Percentiles rank a stretch among this genome's conserved stretches.
Conservation (phyloP, 2,329 filamentous ascomycete genomes). For the Cadophora luteo-olivacea region DNA sequence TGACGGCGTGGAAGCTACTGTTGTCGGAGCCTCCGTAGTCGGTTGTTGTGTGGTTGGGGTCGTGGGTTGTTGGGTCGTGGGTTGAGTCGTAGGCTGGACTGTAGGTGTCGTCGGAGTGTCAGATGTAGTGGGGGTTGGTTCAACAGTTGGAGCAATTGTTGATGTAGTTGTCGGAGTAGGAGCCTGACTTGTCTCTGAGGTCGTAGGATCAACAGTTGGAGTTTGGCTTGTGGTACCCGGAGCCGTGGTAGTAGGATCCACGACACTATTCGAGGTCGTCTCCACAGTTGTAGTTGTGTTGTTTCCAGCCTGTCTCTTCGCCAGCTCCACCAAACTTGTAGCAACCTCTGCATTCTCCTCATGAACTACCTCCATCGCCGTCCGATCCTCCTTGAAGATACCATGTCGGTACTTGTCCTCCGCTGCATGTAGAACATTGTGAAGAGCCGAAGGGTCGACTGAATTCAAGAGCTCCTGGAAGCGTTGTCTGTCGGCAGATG, state of each 20-base stretch:
- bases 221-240: constrained; percentile 9
- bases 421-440: constrained; percentile 69
- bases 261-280: constrained; percentile 18
- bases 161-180: constrained; percentile 16
- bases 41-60: constrained; percentile 7
- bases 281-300: constrained; percentile 30
- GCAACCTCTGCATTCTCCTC: constrained; percentile 66
- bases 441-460: constrained; percentile 65
- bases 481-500: constrained; percentile 39
- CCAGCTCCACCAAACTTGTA: constrained; percentile 67
- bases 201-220: not conserved
- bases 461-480: constrained; percentile 63
- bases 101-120: not conserved
- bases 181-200: constrained; percentile 5
- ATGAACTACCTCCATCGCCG: constrained; percentile 68
- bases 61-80: constrained; percentile 6
- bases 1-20: constrained; percentile 16
- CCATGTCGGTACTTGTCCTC: constrained; percentile 71
- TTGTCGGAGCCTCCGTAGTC: constrained; percentile 9
- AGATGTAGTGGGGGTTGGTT: constrained; percentile 13
- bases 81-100: not conserved
- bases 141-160: not conserved
- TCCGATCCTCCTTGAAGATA: constrained; percentile 68
- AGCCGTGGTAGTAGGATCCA: constrained; percentile 4
- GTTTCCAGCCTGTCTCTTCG: constrained; percentile 59